Conservation (phyloP, 2,329 filamentous ascomycete species). For the Ophidiomyces ophidiicola region DNA sequence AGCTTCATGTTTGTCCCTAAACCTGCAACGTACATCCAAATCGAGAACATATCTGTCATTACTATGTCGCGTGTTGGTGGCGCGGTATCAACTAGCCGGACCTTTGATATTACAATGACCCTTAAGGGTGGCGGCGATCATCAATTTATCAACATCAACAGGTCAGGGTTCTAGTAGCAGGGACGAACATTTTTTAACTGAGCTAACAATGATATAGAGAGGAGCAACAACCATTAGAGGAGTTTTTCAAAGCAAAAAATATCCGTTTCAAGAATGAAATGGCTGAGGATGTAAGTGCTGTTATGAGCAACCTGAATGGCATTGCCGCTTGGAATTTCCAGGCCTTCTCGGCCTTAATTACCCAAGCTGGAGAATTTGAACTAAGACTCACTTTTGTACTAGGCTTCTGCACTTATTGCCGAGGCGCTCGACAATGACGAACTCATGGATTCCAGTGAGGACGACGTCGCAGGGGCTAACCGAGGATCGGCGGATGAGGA, state of each 20-base stretch:
- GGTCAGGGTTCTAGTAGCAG: slow-evolving; percentile 37
- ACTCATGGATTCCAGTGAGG: slow-evolving; percentile 73
- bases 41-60: slow-evolving; percentile 81
- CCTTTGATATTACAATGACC: slow-evolving; percentile 90
- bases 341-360: not conserved
- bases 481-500: slow-evolving; percentile 92
- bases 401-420: slow-evolving; percentile 53
- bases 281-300: slow-evolving; percentile 67
- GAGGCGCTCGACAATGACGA: slow-evolving; percentile 73
- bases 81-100: slow-evolving; percentile 82
- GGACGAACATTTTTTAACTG: not conserved
- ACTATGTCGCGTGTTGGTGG: slow-evolving; percentile 94
- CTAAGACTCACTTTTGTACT: slow-evolving; percentile 20
- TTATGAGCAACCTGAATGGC: not conserved
- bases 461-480: slow-evolving; percentile 58
- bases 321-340: not conserved
- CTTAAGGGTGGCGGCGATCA: slow-evolving; percentile 85
- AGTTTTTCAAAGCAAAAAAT: slow-evolving; percentile 92
- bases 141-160: slow-evolving; percentile 98
- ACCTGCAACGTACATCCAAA: slow-evolving; percentile 90
- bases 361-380: not conserved
- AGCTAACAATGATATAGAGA: slow-evolving; percentile 42
- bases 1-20: slow-evolving; percentile 99
- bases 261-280: slow-evolving; percentile 98
- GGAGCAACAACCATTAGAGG: slow-evolving; percentile 90